A percentile compares a stretch with the other conserved stretches of the same genome.
Conservation (phyloP, 495 filamentous ascomycete species). For the Aspergillus hancockii region DNA sequence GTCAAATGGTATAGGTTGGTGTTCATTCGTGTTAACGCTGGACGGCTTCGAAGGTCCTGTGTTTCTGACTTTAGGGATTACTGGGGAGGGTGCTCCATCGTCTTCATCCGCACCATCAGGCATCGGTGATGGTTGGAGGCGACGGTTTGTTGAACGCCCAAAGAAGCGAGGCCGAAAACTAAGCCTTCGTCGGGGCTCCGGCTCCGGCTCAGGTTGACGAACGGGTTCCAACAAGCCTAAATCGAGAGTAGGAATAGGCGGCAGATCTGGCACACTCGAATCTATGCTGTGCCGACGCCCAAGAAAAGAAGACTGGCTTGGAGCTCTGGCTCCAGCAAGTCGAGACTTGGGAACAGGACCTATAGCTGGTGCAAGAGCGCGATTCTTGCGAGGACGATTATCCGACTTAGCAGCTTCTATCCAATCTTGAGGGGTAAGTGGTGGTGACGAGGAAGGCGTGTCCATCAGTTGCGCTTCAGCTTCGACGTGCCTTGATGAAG, state of each 20-base stretch:
- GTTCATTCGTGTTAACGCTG: constrained; percentile 22
- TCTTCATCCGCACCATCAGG: constrained; percentile 27
- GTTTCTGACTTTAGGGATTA: constrained; percentile 33
- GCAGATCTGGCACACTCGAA: constrained; percentile 27
- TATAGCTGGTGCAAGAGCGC: constrained; percentile 6
- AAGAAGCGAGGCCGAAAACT: constrained; percentile 43
- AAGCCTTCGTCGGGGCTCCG: constrained; percentile 32
- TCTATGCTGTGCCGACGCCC: constrained; percentile 32
- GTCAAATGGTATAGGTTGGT: constrained; percentile 12
- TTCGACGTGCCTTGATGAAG: constrained; percentile 21
- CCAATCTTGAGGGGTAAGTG: constrained; percentile 46
- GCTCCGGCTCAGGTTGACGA: constrained; percentile 23
- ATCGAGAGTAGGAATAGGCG: constrained; percentile 37
- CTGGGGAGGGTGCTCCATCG: constrained; percentile 40
- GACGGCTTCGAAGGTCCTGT: constrained; percentile 3
- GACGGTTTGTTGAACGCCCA: constrained; percentile 30
- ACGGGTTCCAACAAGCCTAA: constrained; percentile 22
- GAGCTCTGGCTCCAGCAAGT: constrained; percentile 20
- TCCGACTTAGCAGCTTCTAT: constrained; percentile 40
- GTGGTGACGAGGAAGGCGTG: constrained; percentile 26
- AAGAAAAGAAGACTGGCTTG: constrained; percentile 29
- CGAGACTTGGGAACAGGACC: constrained; percentile 21
- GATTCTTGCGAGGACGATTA: constrained; percentile 24
- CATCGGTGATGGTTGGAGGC: constrained; percentile 30
- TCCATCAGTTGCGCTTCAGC: constrained; percentile 7